These are phyloP conservation scores for Penicillium canariense DNA, from an alignment of 495 filamentous ascomycete genomes.

Conservation along the genomic window DNA sequence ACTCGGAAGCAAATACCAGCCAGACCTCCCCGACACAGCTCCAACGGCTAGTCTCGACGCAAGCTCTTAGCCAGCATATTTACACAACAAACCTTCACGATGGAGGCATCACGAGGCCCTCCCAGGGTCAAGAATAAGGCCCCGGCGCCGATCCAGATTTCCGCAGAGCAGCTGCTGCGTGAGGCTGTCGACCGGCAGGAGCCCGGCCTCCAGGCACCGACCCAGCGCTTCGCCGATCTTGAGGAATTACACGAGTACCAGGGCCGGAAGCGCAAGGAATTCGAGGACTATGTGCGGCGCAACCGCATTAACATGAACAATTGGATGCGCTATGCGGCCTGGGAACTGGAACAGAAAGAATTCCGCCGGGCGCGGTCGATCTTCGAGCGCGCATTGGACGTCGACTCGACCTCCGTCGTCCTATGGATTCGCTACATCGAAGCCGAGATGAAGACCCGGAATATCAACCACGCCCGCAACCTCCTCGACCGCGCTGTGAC, in stretches of 20 bases:
- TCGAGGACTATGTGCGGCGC: slow-evolving; percentile 95
- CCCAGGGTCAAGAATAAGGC: slow-evolving; percentile 98
- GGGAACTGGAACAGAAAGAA: slow-evolving; percentile 98
- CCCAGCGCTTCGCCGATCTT: slow-evolving; percentile 91
- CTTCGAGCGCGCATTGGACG: slow-evolving; percentile 94
- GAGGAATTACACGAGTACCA: slow-evolving; percentile 99
- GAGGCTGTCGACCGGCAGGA: slow-evolving; percentile 99
- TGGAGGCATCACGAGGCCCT: slow-evolving; percentile 93
- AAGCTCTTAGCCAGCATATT: not conserved
- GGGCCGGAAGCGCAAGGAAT: slow-evolving; percentile 91
- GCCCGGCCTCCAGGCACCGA: slow-evolving; percentile 79
- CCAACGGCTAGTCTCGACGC: not conserved
- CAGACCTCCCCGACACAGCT: not conserved
- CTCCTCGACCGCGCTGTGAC: slow-evolving; percentile 92
- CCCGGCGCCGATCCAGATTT: slow-evolving; percentile 84
- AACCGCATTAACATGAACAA: slow-evolving; percentile 97
- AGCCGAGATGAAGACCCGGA: slow-evolving; percentile 91
- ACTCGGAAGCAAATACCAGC: slow-evolving; percentile 3
- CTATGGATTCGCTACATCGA: slow-evolving; percentile 90
- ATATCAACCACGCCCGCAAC: slow-evolving; percentile 97
- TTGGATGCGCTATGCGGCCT: slow-evolving; percentile 97
- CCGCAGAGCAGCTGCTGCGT: slow-evolving; percentile 93
- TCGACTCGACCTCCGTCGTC: slow-evolving; percentile 79
- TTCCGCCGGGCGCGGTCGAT: slow-evolving; percentile 93
- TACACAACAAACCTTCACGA: slow-evolving; percentile 35